Base-by-base conservation (phyloP, 2,329 filamentous ascomycete species). In the Pseudogymnoascus sp. region DNA sequence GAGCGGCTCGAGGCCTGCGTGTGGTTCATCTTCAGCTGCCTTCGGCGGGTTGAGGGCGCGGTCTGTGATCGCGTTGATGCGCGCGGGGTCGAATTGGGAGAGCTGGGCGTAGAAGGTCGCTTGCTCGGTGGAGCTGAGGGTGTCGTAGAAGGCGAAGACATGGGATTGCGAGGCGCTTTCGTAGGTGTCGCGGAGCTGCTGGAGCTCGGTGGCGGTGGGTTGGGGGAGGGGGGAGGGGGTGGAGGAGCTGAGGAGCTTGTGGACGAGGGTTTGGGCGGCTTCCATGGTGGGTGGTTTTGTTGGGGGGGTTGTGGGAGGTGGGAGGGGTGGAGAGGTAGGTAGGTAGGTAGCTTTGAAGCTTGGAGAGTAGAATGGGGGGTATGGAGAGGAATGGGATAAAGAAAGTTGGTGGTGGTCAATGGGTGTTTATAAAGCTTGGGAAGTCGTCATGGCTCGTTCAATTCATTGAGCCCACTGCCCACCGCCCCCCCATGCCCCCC, bases 21-120 rank as follows among this genome's bases (percentile, higher is more conserved):
- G 67, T 8, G 68, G 66, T 25, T 63, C 67, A 14, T 64, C 70
- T 68, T 69, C 65, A 66, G 86, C 81, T 63, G 78, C 68, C 72
- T 88, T 83, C 67, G 89, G 85, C 31, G 93, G 90, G 79, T 92
- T 85, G 68, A 98, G 83, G 66, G 93, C 92, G 75, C 85, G 87
- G 69, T 93, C 80, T 73, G 90, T 89, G 76, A 98, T 89, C 71
- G 88, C 84, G 80, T 95, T 96, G 84, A 98, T 93, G 79, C 90
- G 85, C 65, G 84, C 82, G 64, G 93, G 93, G 75, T 97, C 86
- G 79, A 98, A 92, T 73, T 81, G 82, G 68, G 84, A 83, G 66
- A 98, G 84, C 78, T 98, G 95, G 72, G 89, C 79, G 81, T 87
- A 96, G 65, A 99, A 85, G 7, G 82, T 77, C 51, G 87, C 86